phyloP scores from a whole-genome alignment of 108 stramenopile species.

The Cyclotella distinguenda region DNA sequence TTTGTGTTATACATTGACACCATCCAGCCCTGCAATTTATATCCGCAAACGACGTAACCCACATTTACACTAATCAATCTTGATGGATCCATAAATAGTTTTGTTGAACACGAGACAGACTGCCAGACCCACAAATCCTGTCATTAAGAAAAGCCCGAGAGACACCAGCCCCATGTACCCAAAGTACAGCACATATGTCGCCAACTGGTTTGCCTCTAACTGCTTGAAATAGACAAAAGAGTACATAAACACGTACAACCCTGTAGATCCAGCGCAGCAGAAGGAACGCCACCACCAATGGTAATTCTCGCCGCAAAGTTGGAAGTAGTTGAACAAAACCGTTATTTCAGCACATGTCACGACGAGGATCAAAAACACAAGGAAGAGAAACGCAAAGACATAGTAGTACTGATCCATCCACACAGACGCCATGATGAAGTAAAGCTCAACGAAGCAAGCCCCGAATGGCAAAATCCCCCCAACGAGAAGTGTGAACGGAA shows the following conservation, averaged over 20 bases:
- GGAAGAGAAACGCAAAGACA: slow-evolving; percentile 96
- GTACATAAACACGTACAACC: slow-evolving; percentile 95
- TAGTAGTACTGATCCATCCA: slow-evolving; percentile 98
- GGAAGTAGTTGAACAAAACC: slow-evolving; percentile 97
- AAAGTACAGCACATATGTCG: slow-evolving; percentile 97
- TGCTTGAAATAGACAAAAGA: slow-evolving; percentile 91
- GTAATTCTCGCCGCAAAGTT: slow-evolving; percentile 98
- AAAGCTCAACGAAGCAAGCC: slow-evolving; percentile 96
- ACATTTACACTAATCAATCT: slow-evolving; percentile 86
- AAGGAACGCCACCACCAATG: slow-evolving; percentile 99
- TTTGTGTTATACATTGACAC: no score
- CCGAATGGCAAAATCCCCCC: slow-evolving; percentile 98
- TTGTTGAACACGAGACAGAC: slow-evolving; percentile 94
- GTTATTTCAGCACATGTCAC: slow-evolving; percentile 97
- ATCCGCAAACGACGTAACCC: no score
- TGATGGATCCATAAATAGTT: slow-evolving; percentile 93
- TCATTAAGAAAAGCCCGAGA: slow-evolving; percentile 90
- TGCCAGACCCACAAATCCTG: slow-evolving; percentile 92
- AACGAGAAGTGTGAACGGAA: slow-evolving; percentile 81
- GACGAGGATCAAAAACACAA: slow-evolving; percentile 94
- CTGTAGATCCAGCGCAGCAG: slow-evolving; percentile 86
- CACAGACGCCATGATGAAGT: slow-evolving; percentile 94
- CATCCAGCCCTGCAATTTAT: no score
- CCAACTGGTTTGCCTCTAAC: slow-evolving; percentile 82
- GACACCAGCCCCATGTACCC: slow-evolving; percentile 96